Evolutionary conservation across 2,329 filamentous ascomycete genomes (phyloP).

Genomic region (Cordyceps fumosorosea): DNA sequence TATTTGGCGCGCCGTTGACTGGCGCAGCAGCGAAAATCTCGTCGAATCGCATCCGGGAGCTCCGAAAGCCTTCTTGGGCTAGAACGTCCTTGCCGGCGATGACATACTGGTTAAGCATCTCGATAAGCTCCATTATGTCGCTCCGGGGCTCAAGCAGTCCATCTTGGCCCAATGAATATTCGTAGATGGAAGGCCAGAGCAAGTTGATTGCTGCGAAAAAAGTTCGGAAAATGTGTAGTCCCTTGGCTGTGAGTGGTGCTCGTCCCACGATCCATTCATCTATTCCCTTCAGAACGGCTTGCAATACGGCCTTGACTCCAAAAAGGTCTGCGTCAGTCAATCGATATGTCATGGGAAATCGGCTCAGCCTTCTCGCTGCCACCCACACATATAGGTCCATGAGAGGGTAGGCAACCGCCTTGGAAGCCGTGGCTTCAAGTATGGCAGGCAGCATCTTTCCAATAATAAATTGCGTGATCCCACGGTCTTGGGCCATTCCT

Average conservation of each 20-base stretch:
- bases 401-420: slow-evolving; percentile 37
- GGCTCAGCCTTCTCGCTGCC: slow-evolving; percentile 28
- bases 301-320: slow-evolving; percentile 7
- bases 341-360: slow-evolving; percentile 19
- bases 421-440: slow-evolving; percentile 31
- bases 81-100: background rate
- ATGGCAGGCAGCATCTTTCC: slow-evolving; percentile 50
- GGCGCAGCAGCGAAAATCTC: slow-evolving; percentile 11
- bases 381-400: slow-evolving; percentile 45
- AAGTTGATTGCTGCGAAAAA: slow-evolving; percentile 16
- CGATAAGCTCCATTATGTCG: background rate
- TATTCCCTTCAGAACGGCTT: slow-evolving; percentile 21
- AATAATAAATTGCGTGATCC: slow-evolving; percentile 42
- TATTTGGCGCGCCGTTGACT: slow-evolving; percentile 11
- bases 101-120: background rate
- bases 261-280: slow-evolving; percentile 7
- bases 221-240: slow-evolving; percentile 20
- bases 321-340: slow-evolving; percentile 9
- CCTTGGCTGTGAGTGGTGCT: slow-evolving; percentile 12
- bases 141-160: background rate
- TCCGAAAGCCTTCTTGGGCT: background rate
- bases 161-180: slow-evolving; percentile 12
- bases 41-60: background rate
- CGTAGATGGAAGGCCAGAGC: slow-evolving; percentile 17
- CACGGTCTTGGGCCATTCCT: slow-evolving; percentile 38